phyloP scores from a whole-genome alignment of 2,329 filamentous ascomycete genomes.

The Aureobasidium sp. region DNA sequence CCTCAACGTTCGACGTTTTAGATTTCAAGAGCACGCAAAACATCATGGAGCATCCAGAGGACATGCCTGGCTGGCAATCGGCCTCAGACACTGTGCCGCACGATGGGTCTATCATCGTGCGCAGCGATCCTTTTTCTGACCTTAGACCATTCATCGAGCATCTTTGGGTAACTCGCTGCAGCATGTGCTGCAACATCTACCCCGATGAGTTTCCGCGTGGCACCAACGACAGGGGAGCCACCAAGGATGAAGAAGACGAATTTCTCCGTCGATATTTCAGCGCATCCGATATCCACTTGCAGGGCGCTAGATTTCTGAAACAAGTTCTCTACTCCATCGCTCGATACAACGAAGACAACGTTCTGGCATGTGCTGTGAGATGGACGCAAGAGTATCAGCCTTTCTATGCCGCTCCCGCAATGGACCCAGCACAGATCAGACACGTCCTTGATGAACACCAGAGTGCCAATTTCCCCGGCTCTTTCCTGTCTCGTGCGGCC shows the following conservation, averaged over 20 bases:
- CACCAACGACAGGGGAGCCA: slow-evolving; percentile 16
- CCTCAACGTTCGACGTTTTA: neutral
- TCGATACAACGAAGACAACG: slow-evolving; percentile 25
- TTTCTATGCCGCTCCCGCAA: slow-evolving; percentile 21
- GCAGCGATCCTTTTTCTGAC: slow-evolving; percentile 26
- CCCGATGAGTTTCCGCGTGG: slow-evolving; percentile 29
- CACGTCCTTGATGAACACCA: slow-evolving; percentile 24
- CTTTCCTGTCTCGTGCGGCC: slow-evolving; percentile 17
- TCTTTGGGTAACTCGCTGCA: slow-evolving; percentile 23
- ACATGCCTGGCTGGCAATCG: neutral
- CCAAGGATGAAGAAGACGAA: slow-evolving; percentile 25
- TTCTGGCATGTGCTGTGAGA: slow-evolving; percentile 23
- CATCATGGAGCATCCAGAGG: neutral
- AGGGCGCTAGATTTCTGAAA: slow-evolving; percentile 30
- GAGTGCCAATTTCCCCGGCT: slow-evolving; percentile 16
- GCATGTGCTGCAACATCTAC: slow-evolving; percentile 26
- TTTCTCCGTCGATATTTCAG: slow-evolving; percentile 27
- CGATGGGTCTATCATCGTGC: slow-evolving; percentile 23
- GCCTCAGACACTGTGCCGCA: neutral
- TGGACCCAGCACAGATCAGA: slow-evolving; percentile 17
- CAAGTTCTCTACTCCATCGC: slow-evolving; percentile 29
- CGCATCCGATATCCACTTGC: slow-evolving; percentile 25
- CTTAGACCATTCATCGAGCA: slow-evolving; percentile 26
- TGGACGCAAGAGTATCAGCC: slow-evolving; percentile 22
- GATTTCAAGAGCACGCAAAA: neutral